These are phyloP conservation scores for Schizochytrium sp. DNA, from an alignment of 108 stramenopile genomes.

Conservation along the genomic window DNA sequence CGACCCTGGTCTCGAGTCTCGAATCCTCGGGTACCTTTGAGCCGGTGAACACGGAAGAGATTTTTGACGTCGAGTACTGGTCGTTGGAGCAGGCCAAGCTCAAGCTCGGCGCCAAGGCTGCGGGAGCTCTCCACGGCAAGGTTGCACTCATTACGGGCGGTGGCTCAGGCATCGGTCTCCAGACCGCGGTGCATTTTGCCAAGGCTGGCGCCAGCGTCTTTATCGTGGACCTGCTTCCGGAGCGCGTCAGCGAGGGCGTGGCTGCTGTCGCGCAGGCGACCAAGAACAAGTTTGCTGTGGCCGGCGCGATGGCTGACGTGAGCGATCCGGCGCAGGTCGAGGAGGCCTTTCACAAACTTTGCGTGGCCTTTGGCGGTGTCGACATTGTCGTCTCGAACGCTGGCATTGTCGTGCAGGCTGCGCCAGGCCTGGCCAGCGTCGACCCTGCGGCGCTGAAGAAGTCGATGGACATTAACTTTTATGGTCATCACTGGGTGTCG, in stretches of 20 bases:
- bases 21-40: not conserved
- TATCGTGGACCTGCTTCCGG: not conserved
- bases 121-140: not conserved
- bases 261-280: not conserved
- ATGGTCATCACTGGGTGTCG: not conserved
- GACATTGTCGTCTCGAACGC: not conserved
- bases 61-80: constrained; percentile 19
- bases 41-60: not conserved
- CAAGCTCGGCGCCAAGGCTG: not conserved
- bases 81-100: constrained; percentile 20
- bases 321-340: not conserved
- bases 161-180: constrained; percentile 1
- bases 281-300: constrained; percentile 3
- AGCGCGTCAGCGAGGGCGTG: not conserved
- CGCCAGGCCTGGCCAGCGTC: not conserved
- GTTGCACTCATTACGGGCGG: not conserved
- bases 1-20: not conserved
- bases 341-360: not conserved
- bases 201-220: constrained; percentile 6
- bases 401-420: not conserved
- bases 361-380: not conserved
- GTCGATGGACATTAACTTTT: constrained; percentile 8
- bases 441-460: not conserved
- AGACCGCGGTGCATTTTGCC: not conserved
- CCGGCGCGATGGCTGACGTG: not conserved